Evolutionary conservation across 805 yeast genomes (phyloP), one percentile per base, ranked within the genome.

Genomic region (Wickerhamomyces rabaulensis): DNA sequence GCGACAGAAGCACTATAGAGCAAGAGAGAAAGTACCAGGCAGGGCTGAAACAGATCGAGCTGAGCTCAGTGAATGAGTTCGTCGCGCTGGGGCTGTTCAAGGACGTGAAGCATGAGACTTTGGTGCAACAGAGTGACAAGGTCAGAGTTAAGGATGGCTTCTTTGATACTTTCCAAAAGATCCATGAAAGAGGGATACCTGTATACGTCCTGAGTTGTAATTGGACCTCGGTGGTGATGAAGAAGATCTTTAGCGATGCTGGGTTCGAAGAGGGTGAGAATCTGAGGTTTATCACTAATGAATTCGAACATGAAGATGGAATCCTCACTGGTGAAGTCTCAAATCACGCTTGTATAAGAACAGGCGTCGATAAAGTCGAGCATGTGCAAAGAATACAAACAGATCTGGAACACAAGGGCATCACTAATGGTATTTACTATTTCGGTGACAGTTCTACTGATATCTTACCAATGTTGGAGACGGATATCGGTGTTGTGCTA

Each of bases 391-490:
- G 52, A 13, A 57, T 67, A 4, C 40, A 41, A 23, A 27, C 49
- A 19, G 50, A 65, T 1, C 38, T 52, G 16, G 21, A 52, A 6
- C 42, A 65, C 9, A 41, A 44, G 5, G 46, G 40, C 8, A 46
- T 37, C 20, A 46, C 51, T 16, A 60, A 53, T 17, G 52, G 54
- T 0, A 42, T 71, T 1, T 60, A 71, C 20, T 82, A 81, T 54
- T 65, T 81, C 15, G 89, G 89, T 1, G 89, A 82, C 53, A 79
- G 86, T 46, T 56, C 75, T 0, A 80, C 86, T 0, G 89, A 82
- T 63, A 62, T 79, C 4, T 57, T 79, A 31, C 69, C 80, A 1
- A 62, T 82, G 60, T 47, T 76, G 12, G 68, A 66, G 33, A 74
- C 78, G 2, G 72, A 73, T 48, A 52, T 58, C 16, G 84, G 82